Conservation (phyloP, 2,329 filamentous ascomycete species). For the Venturia oleaginea region DNA sequence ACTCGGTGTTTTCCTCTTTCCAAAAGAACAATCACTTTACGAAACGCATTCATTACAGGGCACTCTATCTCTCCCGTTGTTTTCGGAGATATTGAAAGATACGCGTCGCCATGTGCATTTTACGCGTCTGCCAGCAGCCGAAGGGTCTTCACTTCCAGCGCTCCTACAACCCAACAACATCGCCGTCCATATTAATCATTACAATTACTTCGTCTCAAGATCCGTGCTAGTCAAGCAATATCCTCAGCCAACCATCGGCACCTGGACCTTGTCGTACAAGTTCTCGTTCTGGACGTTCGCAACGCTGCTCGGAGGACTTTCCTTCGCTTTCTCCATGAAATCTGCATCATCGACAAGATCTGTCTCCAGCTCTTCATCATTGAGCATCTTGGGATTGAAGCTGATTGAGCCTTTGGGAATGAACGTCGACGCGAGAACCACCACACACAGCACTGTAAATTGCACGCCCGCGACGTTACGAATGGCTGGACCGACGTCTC, state of each 20-base stretch:
- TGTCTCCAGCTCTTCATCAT: slow-evolving; percentile 29
- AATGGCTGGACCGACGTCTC: slow-evolving; percentile 33
- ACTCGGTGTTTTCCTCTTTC: not conserved
- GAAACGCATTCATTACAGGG: no score
- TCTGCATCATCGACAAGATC: slow-evolving; percentile 13
- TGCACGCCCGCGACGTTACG: slow-evolving; percentile 39
- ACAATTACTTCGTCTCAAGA: not conserved
- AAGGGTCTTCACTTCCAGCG: not conserved
- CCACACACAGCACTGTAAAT: slow-evolving; percentile 34
- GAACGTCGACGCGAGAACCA: slow-evolving; percentile 38
- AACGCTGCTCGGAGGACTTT: not conserved
- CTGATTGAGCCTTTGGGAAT: slow-evolving; percentile 36
- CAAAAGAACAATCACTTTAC: no score
- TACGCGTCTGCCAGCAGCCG: not conserved
- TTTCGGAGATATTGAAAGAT: not conserved
- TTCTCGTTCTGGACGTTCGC: not conserved
- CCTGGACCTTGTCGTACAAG: not conserved
- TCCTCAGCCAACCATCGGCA: not conserved
- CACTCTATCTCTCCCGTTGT: no score
- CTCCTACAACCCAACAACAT: not conserved
- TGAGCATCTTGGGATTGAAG: slow-evolving; percentile 37
- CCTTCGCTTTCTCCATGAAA: not conserved
- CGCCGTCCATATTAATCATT: not conserved
- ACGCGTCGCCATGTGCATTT: not conserved
- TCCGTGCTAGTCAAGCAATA: not conserved